These are phyloP conservation scores for Xeromyces bisporus DNA, from an alignment of 495 filamentous ascomycete genomes.

Conservation along the genomic window DNA sequence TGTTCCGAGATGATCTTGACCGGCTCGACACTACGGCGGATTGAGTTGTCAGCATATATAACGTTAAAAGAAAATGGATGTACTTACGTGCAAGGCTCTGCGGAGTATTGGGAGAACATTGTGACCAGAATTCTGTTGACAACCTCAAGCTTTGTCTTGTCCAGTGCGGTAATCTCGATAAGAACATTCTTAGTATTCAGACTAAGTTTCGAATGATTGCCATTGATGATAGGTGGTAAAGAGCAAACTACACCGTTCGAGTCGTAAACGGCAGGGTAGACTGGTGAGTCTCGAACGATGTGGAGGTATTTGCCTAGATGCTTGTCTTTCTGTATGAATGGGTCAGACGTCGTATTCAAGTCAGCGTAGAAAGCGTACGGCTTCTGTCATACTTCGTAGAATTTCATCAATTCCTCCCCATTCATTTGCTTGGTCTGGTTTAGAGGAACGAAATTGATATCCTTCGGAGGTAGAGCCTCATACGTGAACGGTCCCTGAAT, in stretches of 20 bases:
- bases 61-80: background rate
- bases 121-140: slow-evolving; percentile 87
- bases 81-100: slow-evolving; percentile 62
- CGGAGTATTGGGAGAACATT: slow-evolving; percentile 91
- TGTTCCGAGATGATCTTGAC: slow-evolving; percentile 81
- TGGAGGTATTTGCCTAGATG: slow-evolving; percentile 68
- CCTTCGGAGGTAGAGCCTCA: slow-evolving; percentile 76
- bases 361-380: background rate
- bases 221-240: slow-evolving; percentile 93
- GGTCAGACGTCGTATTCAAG: slow-evolving; percentile 6
- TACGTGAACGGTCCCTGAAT: slow-evolving; percentile 93
- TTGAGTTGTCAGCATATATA: background rate
- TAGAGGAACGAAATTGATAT: slow-evolving; percentile 79
- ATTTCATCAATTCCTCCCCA: slow-evolving; percentile 76
- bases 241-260: slow-evolving; percentile 77
- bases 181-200: slow-evolving; percentile 81
- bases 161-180: slow-evolving; percentile 94
- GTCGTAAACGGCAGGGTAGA: slow-evolving; percentile 96
- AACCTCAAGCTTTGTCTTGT: slow-evolving; percentile 92
- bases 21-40: slow-evolving; percentile 50
- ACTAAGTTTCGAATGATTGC: slow-evolving; percentile 88
- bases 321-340: slow-evolving; percentile 47
- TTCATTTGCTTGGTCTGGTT: slow-evolving; percentile 84
- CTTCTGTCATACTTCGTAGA: slow-evolving; percentile 51
- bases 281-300: slow-evolving; percentile 83